Conservation (phyloP, 1,284 basidiomycete species). For the Papiliotrema fonsecae region DNA sequence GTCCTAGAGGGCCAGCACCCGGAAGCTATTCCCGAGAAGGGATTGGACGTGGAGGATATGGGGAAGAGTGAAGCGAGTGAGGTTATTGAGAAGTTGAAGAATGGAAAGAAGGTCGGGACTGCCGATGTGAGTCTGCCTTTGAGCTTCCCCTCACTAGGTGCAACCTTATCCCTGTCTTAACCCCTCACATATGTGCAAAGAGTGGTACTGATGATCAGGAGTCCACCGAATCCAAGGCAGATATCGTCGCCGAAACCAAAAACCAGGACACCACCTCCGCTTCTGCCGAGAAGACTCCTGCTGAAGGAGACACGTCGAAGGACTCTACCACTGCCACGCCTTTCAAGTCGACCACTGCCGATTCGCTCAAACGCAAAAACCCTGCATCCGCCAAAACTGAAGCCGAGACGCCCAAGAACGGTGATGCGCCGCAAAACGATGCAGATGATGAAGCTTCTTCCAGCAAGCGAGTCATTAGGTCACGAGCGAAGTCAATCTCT, state of each 20-base stretch:
- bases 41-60: constrained; percentile 16
- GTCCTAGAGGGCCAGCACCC: constrained; percentile 31
- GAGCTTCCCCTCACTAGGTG: too few species aligned
- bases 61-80: constrained; percentile 30
- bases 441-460: too few species aligned
- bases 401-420: not conserved
- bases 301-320: not conserved
- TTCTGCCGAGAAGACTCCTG: too few species aligned
- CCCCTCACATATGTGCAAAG: too few species aligned
- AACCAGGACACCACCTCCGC: too few species aligned
- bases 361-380: not conserved
- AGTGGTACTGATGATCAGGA: too few species aligned
- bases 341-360: constrained; percentile 1
- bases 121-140: not conserved
- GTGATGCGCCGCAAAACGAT: too few species aligned
- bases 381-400: not conserved
- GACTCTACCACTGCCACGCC: not conserved
- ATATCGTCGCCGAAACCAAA: too few species aligned
- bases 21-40: constrained; percentile 13
- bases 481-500: not conserved
- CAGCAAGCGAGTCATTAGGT: too few species aligned
- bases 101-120: constrained; percentile 12
- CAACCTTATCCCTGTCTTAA: too few species aligned
- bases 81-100: constrained; percentile 29
- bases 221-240: too few species aligned